Evolutionary conservation across 768 basidiomycete genomes (phyloP).

Genomic region (Amylocystis lapponica): DNA sequence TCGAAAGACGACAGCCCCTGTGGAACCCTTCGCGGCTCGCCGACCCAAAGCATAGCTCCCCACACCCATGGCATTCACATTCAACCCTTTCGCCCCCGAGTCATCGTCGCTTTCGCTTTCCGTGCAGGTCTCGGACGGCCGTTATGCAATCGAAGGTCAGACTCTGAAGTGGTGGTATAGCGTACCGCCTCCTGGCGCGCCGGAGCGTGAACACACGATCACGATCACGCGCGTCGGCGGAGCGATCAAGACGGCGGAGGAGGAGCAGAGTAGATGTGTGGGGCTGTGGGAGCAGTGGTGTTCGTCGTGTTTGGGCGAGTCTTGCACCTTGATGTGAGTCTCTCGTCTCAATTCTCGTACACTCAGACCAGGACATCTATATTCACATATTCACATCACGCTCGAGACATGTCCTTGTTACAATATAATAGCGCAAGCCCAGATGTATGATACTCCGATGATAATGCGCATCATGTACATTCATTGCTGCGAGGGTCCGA

Average conservation of each 20-base stretch:
- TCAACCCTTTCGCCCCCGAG: not conserved
- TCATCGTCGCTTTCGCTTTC: constrained; percentile 30
- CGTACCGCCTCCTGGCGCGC: constrained; percentile 23
- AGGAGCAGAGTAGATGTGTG: not conserved
- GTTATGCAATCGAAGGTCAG: constrained; percentile 43
- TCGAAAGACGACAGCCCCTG: constrained; percentile 1
- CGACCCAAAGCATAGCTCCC: not conserved
- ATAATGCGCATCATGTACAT: no score
- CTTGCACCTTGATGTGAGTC: no score
- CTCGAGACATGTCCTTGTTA: no score
- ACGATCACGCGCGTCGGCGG: constrained; percentile 24
- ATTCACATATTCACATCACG: no score
- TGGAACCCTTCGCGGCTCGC: not conserved
- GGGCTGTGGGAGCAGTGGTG: constrained; percentile 2
- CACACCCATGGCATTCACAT: constrained; percentile 6
- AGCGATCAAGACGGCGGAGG: constrained; percentile 21
- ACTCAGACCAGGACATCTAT: no score
- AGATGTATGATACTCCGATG: no score
- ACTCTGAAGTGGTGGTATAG: constrained; percentile 38
- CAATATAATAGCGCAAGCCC: no score
- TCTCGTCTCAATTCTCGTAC: no score
- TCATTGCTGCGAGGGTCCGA: no score
- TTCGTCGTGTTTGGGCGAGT: no score
- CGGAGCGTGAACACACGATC: constrained; percentile 26
- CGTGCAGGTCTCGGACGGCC: constrained; percentile 42